phyloP scores from a whole-genome alignment of 331 rosid species.

The Spiraea crenata region DNA sequence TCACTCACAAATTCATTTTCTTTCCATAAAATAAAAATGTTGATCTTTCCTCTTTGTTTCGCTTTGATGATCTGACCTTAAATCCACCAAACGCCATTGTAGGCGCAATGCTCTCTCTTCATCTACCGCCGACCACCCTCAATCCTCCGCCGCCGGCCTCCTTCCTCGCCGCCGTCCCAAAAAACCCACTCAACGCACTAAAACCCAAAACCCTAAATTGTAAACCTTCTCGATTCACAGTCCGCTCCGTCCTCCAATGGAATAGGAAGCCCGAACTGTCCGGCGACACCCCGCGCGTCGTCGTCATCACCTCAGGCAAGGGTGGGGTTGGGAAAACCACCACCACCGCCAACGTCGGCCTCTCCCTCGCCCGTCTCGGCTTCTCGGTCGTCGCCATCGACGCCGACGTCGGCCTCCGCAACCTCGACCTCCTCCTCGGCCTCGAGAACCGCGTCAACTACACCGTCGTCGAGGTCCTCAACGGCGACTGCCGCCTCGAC shows the following conservation, averaged over 20 bases:
- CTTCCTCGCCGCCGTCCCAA: neutral
- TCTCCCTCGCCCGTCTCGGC: constrained; percentile 84
- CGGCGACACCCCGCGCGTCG: constrained; percentile 83
- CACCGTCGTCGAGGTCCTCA: constrained; percentile 88
- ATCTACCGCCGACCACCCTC: constrained; percentile 31
- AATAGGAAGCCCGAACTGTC: constrained; percentile 78
- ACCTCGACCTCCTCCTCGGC: constrained; percentile 92
- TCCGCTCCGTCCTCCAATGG: constrained; percentile 68
- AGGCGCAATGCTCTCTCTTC: constrained; percentile 50
- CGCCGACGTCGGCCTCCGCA: constrained; percentile 90
- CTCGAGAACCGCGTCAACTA: constrained; percentile 96
- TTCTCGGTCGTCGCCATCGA: constrained; percentile 94
- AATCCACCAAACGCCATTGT: neutral
- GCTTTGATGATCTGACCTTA: constrained; percentile 3
- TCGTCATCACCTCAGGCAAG: constrained; percentile 82
- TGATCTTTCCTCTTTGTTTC: neutral
- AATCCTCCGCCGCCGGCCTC: constrained; percentile 17
- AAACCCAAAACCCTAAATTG: constrained; percentile 17
- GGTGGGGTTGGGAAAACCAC: constrained; percentile 94
- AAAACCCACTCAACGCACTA: constrained; percentile 30
- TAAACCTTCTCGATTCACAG: neutral
- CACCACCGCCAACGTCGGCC: constrained; percentile 87
- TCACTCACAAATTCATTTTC: too few relatives aligned
- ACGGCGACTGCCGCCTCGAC: constrained; percentile 94
- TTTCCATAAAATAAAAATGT: neutral